phyloP scores from a whole-genome alignment of 2,329 filamentous ascomycete genomes.

The Dactylellina parvicollis region DNA sequence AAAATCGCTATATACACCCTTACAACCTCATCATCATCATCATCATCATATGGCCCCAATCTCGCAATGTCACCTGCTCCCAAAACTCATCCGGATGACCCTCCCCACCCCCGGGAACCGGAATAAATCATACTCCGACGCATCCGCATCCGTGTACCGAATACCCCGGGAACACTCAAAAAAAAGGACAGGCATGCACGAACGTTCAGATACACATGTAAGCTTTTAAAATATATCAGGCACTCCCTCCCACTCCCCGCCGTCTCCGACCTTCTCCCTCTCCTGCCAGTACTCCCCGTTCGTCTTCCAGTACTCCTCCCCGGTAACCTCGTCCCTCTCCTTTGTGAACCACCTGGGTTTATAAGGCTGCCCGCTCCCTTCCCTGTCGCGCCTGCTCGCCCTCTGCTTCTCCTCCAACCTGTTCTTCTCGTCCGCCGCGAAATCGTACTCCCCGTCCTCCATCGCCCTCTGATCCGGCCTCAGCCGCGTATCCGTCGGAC shows the following conservation, averaged over 20 bases:
- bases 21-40: background rate
- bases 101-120: slow-evolving; percentile 2
- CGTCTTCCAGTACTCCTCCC: slow-evolving; percentile 89
- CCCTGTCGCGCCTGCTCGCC: slow-evolving; percentile 75
- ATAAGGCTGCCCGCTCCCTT: slow-evolving; percentile 83
- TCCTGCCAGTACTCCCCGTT: slow-evolving; percentile 88
- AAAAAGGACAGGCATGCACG: no score
- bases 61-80: background rate
- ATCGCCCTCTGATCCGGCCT: slow-evolving; percentile 95
- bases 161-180: no score
- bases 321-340: slow-evolving; percentile 77
- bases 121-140: slow-evolving; percentile 9
- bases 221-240: slow-evolving; percentile 77
- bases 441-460: slow-evolving; percentile 97
- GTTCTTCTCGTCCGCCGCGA: slow-evolving; percentile 93
- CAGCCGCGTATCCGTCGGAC: slow-evolving; percentile 92
- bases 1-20: slow-evolving; percentile 16
- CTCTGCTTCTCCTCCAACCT: slow-evolving; percentile 92
- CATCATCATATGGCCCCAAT: slow-evolving; percentile 2
- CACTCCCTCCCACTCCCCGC: slow-evolving; percentile 74
- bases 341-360: slow-evolving; percentile 84
- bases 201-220: background rate
- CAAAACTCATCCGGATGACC: no score
- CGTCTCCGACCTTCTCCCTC: slow-evolving; percentile 72
- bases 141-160: background rate